These are phyloP conservation scores for Nelumbo lutea DNA, from an alignment of 164 flowering plant genomes.

Conservation along the genomic window DNA sequence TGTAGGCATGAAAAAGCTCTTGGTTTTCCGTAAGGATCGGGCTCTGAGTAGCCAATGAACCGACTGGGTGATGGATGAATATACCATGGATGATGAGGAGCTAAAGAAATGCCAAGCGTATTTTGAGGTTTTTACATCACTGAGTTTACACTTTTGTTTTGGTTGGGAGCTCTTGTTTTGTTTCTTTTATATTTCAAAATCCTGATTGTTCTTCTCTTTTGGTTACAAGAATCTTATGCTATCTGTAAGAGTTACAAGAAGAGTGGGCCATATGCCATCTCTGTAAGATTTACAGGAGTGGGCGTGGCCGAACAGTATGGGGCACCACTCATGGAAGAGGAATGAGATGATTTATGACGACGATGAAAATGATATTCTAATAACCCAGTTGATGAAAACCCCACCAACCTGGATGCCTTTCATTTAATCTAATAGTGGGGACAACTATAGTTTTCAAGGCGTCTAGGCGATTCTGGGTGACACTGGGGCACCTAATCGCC, in stretches of 20 bases:
- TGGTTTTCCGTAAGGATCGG: conserved; percentile 77
- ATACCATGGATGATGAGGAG: conserved; percentile 81
- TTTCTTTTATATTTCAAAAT: neutral
- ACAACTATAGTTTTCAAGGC: too few species aligned
- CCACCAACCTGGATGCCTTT: too few species aligned
- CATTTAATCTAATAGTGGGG: too few species aligned
- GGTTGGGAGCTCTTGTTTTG: neutral
- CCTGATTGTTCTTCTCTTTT: neutral
- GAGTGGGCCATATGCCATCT: conserved; percentile 57
- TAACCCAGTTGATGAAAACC: too few species aligned
- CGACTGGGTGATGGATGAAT: conserved; percentile 99
- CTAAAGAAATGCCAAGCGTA: conserved; percentile 55
- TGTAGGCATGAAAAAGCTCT: conserved; percentile 81
- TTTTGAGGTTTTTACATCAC: neutral
- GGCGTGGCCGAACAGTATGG: conserved; percentile 23
- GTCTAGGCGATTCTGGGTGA: too few species aligned
- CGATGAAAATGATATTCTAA: too few species aligned
- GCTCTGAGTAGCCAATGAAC: conserved; percentile 80
- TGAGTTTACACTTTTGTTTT: too few species aligned
- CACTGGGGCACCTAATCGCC: too few species aligned
- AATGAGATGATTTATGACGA: conserved; percentile 47
- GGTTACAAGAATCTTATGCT: conserved; percentile 66
- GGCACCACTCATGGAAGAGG: conserved; percentile 85
- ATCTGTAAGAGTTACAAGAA: conserved; percentile 81
- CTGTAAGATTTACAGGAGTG: too few species aligned